A percentile compares a stretch with the other conserved stretches of the same genome.
Conservation (phyloP, 768 basidiomycete species). For the Thelephora ganbajun region DNA sequence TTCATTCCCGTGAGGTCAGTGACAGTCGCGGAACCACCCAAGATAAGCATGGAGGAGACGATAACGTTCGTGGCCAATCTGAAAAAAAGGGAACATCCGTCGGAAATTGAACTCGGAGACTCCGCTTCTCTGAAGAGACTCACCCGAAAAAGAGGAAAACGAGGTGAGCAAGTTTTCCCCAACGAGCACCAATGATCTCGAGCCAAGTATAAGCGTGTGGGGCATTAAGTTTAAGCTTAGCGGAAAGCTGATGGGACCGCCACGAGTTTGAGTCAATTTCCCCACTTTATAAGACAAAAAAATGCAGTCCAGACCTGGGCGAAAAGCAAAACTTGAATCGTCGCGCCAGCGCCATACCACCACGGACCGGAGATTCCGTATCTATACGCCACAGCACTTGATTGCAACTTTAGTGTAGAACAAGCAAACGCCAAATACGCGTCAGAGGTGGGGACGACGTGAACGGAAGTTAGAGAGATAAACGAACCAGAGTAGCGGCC, state of each 20-base stretch:
- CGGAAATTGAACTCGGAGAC: too few species aligned
- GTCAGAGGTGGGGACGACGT: background rate
- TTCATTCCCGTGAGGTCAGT: conserved; percentile 80
- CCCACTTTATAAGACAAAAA: background rate
- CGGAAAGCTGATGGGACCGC: conserved; percentile 43
- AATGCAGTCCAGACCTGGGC: conserved; percentile 39
- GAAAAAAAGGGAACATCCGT: background rate
- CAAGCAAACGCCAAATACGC: conserved; percentile 2
- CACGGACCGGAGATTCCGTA: conserved; percentile 79
- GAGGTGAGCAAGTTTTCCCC: conserved; percentile 69
- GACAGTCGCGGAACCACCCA: conserved; percentile 81
- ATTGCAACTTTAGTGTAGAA: conserved; percentile 39
- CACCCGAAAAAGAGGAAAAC: conserved; percentile 83
- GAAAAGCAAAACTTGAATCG: conserved; percentile 82
- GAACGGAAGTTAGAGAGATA: background rate
- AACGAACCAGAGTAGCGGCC: conserved; percentile 54
- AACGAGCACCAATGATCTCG: conserved; percentile 70
- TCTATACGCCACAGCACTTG: conserved; percentile 74
- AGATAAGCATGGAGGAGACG: conserved; percentile 75
- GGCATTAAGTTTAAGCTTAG: conserved; percentile 86
- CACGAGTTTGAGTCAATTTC: background rate
- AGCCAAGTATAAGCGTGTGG: conserved; percentile 82
- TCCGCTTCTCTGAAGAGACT: background rate
- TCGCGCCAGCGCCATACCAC: conserved; percentile 90
- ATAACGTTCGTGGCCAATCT: conserved; percentile 85